A percentile compares a stretch with the other conserved stretches of the same genome.
phyloP scores from a whole-genome alignment of 2,329 filamentous ascomycete genomes.

The Phoma herbarum region DNA sequence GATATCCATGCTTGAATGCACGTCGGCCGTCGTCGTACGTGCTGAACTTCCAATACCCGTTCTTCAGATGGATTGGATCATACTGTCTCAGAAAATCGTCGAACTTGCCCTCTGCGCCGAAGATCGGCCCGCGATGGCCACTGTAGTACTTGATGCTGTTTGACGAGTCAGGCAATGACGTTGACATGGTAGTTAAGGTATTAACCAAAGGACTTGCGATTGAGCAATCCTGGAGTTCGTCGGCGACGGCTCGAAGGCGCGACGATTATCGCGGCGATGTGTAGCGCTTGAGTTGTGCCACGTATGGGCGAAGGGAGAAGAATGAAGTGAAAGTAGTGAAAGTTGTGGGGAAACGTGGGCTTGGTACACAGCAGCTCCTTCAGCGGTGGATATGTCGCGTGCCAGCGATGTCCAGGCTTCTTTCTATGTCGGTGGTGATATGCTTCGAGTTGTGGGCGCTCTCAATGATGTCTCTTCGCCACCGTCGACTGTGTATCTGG shows the following conservation, averaged over 20 bases:
- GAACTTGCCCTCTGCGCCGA: constrained; percentile 19
- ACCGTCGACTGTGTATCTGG: neutral
- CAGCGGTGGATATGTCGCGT: neutral
- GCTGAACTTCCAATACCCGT: constrained; percentile 32
- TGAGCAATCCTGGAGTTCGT: neutral
- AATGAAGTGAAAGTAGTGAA: neutral
- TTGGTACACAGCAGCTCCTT: neutral
- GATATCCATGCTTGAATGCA: constrained; percentile 22
- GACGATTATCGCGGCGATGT: neutral
- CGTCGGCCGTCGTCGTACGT: constrained; percentile 25
- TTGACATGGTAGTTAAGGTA: neutral
- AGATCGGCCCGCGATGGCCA: constrained; percentile 14
- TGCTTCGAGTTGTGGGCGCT: neutral
- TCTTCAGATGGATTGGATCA: constrained; percentile 8
- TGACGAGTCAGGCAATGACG: neutral
- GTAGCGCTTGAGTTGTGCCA: neutral
- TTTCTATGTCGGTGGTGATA: neutral
- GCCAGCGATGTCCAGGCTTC: neutral
- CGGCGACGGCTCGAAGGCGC: neutral
- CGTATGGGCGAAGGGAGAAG: neutral
- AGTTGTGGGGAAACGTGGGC: neutral
- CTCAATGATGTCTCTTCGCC: neutral
- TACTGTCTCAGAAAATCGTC: constrained; percentile 14
- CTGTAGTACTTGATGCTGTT: constrained; percentile 17
- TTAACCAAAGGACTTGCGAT: no score